phyloP scores from a whole-genome alignment of 345 rosid genomes.

The Brassica rapa region DNA sequence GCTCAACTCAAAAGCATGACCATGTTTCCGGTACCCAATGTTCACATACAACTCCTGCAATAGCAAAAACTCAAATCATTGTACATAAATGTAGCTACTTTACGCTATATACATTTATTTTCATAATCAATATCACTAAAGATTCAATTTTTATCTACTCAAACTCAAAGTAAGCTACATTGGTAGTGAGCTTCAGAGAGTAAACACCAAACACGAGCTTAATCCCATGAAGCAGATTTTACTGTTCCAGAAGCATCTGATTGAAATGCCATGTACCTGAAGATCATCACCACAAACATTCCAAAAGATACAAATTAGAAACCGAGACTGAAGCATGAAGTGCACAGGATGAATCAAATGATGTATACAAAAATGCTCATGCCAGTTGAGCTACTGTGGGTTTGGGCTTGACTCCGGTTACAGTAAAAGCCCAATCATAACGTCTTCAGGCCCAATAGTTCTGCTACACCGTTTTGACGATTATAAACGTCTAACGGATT shows the following conservation, averaged over 20 bases:
- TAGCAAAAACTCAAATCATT: constrained; percentile 13
- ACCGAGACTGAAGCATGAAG: not conserved
- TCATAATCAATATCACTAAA: not conserved
- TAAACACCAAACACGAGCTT: not conserved
- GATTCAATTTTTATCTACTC: not conserved
- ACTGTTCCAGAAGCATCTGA: constrained; percentile 75
- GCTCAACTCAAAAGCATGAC: constrained; percentile 87
- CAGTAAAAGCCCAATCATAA: too few relatives aligned
- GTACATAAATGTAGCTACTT: not conserved
- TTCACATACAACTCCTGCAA: constrained; percentile 77
- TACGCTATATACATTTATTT: not conserved
- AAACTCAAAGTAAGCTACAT: not conserved
- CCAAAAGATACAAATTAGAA: not conserved
- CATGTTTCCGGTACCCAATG: constrained; percentile 83
- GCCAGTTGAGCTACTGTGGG: constrained; percentile 50
- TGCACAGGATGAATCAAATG: not conserved
- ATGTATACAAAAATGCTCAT: constrained; percentile 7
- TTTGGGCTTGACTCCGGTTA: too few relatives aligned
- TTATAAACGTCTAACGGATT: too few relatives aligned
- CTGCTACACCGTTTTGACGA: too few relatives aligned
- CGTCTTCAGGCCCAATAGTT: too few relatives aligned
- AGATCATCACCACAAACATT: constrained; percentile 8
- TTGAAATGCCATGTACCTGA: constrained; percentile 95
- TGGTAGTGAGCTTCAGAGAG: not conserved
- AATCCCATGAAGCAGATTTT: constrained; percentile 17